phyloP scores from a whole-genome alignment of 2,329 filamentous ascomycete species.

The Botrytis squamosa region DNA sequence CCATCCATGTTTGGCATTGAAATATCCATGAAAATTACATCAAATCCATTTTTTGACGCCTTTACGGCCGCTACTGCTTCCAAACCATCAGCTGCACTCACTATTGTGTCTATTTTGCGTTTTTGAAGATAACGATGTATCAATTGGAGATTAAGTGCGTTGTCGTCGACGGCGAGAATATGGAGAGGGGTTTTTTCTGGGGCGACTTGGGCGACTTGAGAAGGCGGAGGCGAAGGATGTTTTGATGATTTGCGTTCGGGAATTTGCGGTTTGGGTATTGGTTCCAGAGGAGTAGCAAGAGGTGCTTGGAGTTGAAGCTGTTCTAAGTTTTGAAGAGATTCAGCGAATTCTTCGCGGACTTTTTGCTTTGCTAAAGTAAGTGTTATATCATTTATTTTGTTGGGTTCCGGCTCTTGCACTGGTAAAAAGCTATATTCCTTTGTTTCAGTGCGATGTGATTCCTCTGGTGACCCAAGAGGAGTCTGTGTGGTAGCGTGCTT shows the following conservation, averaged over 20 bases:
- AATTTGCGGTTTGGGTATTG: neutral
- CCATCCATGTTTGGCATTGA: slow-evolving; percentile 57
- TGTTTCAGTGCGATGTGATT: slow-evolving; percentile 26
- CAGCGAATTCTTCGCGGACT: neutral
- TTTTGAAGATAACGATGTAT: slow-evolving; percentile 36
- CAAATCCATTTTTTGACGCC: slow-evolving; percentile 38
- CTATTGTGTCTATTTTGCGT: slow-evolving; percentile 37
- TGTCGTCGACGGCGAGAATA: slow-evolving; percentile 42
- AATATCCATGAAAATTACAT: slow-evolving; percentile 51
- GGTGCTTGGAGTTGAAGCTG: slow-evolving; percentile 7
- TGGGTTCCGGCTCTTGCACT: neutral
- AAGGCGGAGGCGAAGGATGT: neutral
- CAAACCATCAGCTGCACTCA: slow-evolving; percentile 45
- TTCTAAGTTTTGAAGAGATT: neutral
- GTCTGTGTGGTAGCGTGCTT: slow-evolving; percentile 31
- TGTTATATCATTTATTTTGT: neutral
- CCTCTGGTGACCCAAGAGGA: slow-evolving; percentile 30
- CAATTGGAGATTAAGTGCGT: slow-evolving; percentile 42
- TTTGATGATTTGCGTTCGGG: neutral
- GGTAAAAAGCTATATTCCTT: slow-evolving; percentile 29
- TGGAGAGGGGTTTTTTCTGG: slow-evolving; percentile 1
- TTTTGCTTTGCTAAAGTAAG: neutral
- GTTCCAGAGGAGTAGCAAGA: neutral
- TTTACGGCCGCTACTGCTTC: slow-evolving; percentile 41
- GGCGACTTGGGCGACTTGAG: neutral